Conservation (phyloP, 177 flowering plant species). For the Vitis hybrid region DNA sequence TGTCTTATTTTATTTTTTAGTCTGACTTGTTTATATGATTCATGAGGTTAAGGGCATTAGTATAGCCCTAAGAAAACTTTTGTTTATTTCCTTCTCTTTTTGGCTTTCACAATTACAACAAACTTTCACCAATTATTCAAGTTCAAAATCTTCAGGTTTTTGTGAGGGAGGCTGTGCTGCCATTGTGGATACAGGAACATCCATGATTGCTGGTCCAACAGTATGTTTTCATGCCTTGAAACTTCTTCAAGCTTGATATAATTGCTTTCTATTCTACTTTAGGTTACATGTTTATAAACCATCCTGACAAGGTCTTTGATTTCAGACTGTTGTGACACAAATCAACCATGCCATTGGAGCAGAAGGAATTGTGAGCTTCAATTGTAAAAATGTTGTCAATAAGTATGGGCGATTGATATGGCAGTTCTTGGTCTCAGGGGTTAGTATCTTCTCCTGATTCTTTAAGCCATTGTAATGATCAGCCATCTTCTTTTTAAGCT, state of each 20-base stretch:
- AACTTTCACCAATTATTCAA: too few species aligned
- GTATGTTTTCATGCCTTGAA: constrained; percentile 29
- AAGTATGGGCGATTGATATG: constrained; percentile 24
- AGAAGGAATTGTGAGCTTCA: constrained; percentile 45
- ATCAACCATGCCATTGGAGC: constrained; percentile 91
- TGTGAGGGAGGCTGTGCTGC: constrained; percentile 74
- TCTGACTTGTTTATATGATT: not conserved
- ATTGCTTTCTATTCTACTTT: not conserved
- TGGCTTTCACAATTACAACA: too few species aligned
- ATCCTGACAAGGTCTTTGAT: constrained; percentile 7
- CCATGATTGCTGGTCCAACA: constrained; percentile 80
- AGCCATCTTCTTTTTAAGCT: not conserved
- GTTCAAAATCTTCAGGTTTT: constrained; percentile 40
- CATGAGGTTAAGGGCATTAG: too few species aligned
- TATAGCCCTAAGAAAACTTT: too few species aligned
- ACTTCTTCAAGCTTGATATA: not conserved
- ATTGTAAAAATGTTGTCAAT: constrained; percentile 20
- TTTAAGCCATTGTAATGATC: not conserved
- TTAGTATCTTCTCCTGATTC: constrained; percentile 8
- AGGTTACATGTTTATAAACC: not conserved
- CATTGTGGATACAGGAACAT: constrained; percentile 79
- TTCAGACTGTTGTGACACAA: constrained; percentile 60
- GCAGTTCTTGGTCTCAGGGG: constrained; percentile 27
- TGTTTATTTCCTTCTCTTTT: too few species aligned
- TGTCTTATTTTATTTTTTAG: not conserved